Percentiles rank a stretch among this genome's conserved stretches.
phyloP scores from a whole-genome alignment of 148 eudicot genomes.

The Dysphania ambrosioides region DNA sequence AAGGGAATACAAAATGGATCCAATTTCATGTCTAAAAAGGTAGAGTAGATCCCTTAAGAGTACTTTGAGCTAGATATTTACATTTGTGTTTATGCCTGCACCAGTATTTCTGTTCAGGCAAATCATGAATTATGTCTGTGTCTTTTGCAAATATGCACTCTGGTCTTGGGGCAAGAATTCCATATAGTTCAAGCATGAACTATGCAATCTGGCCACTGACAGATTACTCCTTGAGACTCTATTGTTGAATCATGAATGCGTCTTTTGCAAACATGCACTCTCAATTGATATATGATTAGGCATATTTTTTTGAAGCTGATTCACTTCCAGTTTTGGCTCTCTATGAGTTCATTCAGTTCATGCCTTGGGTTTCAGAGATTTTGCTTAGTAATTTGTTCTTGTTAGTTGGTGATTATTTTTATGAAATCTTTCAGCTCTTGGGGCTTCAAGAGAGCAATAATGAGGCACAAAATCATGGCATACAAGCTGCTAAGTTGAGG shows the following conservation, averaged over 20 bases:
- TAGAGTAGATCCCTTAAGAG: too few relatives aligned
- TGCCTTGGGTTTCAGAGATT: neutral
- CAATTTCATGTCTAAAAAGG: too few relatives aligned
- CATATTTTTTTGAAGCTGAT: neutral
- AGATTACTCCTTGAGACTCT: neutral
- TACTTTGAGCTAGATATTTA: neutral
- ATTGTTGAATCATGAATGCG: neutral
- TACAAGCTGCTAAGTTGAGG: conserved; percentile 45
- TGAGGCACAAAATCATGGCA: conserved; percentile 20
- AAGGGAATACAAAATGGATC: too few relatives aligned
- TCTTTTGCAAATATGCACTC: too few relatives aligned
- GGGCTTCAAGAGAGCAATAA: conserved; percentile 28
- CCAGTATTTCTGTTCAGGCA: too few relatives aligned
- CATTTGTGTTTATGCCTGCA: neutral
- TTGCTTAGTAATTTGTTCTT: too few relatives aligned
- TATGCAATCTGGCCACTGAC: neutral
- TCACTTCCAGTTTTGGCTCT: neutral
- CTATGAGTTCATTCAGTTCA: too few relatives aligned
- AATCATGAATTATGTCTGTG: too few relatives aligned
- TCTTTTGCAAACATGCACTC: neutral
- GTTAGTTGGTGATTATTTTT: neutral
- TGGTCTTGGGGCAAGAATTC: too few relatives aligned
- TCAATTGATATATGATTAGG: neutral
- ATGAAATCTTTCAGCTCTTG: conserved; percentile 30
- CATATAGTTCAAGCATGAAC: too few relatives aligned